These are phyloP conservation scores for Trichoderma polysporum DNA, from an alignment of 2,329 filamentous ascomycete species.

Conservation along the genomic window DNA sequence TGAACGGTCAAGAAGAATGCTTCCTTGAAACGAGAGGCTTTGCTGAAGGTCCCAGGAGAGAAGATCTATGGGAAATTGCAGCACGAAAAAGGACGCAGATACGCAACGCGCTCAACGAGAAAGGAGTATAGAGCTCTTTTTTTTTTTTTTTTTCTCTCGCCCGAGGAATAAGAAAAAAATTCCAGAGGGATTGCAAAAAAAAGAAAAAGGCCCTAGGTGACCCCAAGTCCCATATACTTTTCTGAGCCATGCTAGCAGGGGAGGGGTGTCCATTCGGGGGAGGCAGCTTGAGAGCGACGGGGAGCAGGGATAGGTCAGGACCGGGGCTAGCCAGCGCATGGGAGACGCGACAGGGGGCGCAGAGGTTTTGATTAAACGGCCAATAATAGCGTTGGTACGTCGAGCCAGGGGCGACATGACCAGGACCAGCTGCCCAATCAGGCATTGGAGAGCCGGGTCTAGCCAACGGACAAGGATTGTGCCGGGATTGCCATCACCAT, in stretches of 20 bases:
- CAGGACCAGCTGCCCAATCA: constrained; percentile 51
- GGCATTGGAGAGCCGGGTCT: constrained; percentile 48
- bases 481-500: constrained; percentile 37
- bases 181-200: background rate
- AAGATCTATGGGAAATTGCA: background rate
- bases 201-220: constrained; percentile 19
- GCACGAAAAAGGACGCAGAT: background rate
- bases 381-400: constrained; percentile 45
- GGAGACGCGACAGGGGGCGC: constrained; percentile 50
- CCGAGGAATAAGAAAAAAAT: background rate
- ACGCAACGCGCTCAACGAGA: background rate
- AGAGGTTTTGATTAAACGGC: constrained; percentile 52
- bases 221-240: constrained; percentile 23
- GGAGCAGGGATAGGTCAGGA: constrained; percentile 21
- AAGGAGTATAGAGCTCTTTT: background rate
- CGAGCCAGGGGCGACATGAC: constrained; percentile 37
- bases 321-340: constrained; percentile 47
- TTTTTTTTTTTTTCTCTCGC: background rate
- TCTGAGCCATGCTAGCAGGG: constrained; percentile 15
- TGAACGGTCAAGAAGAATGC: background rate
- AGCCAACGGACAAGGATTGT: constrained; percentile 43
- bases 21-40: background rate
- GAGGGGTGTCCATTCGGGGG: constrained; percentile 15
- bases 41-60: background rate
- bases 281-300: constrained; percentile 21